These are phyloP conservation scores for Termitomyces bulborhizus DNA, from an alignment of 768 basidiomycete species.

Conservation along the genomic window DNA sequence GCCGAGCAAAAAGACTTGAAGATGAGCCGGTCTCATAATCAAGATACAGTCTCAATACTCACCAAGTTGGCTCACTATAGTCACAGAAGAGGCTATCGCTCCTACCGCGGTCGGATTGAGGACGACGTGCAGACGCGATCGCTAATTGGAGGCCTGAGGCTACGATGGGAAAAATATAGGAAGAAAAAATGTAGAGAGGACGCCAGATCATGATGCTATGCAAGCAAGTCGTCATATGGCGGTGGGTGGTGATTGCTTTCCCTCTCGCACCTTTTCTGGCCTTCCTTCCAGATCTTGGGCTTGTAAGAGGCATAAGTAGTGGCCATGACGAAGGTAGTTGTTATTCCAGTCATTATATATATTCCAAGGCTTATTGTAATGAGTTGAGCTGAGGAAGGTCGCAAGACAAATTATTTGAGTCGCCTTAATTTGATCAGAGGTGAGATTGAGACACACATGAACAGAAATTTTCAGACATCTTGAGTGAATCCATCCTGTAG, in stretches of 20 bases:
- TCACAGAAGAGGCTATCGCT: conserved; percentile 55
- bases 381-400: conserved; percentile 30
- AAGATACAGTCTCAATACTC: conserved; percentile 10
- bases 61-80: conserved; percentile 54
- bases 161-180: conserved; percentile 42
- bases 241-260: conserved; percentile 2
- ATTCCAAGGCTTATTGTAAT: conserved; percentile 35
- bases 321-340: conserved; percentile 37
- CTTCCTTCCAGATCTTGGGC: conserved; percentile 36
- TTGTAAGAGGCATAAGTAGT: conserved; percentile 32
- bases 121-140: conserved; percentile 14
- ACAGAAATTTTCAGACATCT: conserved; percentile 57
- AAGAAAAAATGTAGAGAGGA: conserved; percentile 21
- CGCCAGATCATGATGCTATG: conserved; percentile 47
- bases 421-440: background rate
- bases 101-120: conserved; percentile 31
- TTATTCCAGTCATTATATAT: conserved; percentile 39
- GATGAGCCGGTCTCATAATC: background rate
- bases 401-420: background rate
- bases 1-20: background rate
- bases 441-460: conserved; percentile 30
- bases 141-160: conserved; percentile 36
- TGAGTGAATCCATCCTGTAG: conserved; percentile 54
- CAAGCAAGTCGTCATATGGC: background rate
- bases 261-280: conserved; percentile 19